A percentile compares a stretch with the other conserved stretches of the same genome.
Conservation (phyloP, 148 eudicot species). For the Vaccinium corymbosum region DNA sequence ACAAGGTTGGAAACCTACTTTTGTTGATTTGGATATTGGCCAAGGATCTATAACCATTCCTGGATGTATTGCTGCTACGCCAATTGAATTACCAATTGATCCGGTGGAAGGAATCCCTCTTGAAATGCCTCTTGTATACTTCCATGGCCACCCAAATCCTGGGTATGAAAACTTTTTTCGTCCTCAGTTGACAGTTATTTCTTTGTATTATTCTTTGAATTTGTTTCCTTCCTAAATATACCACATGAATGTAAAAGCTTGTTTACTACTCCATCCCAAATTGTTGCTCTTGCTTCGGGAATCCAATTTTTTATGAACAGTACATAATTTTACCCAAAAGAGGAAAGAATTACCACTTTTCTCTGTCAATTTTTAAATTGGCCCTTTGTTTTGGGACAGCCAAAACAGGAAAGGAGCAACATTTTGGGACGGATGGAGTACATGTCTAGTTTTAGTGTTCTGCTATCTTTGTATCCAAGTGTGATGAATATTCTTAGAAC, state of each 20-base stretch:
- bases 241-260: slow-evolving; percentile 2
- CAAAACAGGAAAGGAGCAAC: too few species aligned
- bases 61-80: slow-evolving; percentile 89
- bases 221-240: neutral
- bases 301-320: too few species aligned
- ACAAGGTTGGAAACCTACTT: slow-evolving; percentile 98
- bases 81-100: slow-evolving; percentile 96
- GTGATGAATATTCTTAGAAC: slow-evolving; percentile 10
- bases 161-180: slow-evolving; percentile 35
- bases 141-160: slow-evolving; percentile 76
- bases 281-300: too few species aligned
- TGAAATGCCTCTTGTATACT: slow-evolving; percentile 94
- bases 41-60: slow-evolving; percentile 94
- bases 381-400: too few species aligned
- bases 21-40: slow-evolving; percentile 94
- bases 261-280: neutral
- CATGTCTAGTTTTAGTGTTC: neutral
- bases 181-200: neutral
- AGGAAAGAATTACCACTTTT: too few species aligned
- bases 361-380: too few species aligned
- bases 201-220: neutral
- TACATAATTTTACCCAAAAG: too few species aligned
- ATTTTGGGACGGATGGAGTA: too few species aligned
- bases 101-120: slow-evolving; percentile 97
- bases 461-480: neutral